Evolutionary conservation across 1,284 basidiomycete genomes (phyloP).

Genomic region (Leccinum fuscescens): DNA sequence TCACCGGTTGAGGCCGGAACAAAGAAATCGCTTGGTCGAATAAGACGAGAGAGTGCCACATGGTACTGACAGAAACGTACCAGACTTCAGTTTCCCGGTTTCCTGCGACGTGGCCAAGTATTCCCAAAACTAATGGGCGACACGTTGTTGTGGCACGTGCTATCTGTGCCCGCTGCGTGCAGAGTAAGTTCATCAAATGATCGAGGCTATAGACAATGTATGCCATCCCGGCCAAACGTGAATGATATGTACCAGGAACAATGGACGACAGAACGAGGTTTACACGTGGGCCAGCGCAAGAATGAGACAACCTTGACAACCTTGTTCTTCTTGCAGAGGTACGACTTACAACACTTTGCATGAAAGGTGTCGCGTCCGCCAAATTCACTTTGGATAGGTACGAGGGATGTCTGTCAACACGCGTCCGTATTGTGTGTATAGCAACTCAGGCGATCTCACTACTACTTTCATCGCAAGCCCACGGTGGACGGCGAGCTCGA

Average conservation of each 20-base stretch:
- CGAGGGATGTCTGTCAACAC: not conserved
- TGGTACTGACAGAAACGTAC: no score
- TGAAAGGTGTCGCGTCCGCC: not conserved
- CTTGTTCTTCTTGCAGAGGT: not conserved
- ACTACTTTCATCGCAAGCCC: not conserved
- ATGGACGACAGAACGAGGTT: no score
- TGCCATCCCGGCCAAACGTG: not conserved
- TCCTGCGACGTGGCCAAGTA: no score
- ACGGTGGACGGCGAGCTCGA: not conserved
- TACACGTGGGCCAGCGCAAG: no score
- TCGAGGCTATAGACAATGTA: not conserved
- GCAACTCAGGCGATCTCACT: not conserved
- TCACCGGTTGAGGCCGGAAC: no score
- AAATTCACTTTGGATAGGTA: not conserved
- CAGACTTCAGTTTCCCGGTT: no score
- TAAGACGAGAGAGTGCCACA: no score
- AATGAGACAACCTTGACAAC: no score
- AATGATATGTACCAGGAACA: not conserved
- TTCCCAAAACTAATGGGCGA: no score
- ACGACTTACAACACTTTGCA: not conserved
- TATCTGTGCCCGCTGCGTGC: not conserved
- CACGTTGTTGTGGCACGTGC: not conserved
- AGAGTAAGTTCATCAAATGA: not conserved
- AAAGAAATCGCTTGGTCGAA: no score
- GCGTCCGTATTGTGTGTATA: not conserved